Percentiles rank a stretch among this genome's conserved stretches.
Evolutionary conservation across 179 eudicot species (phyloP).

Genomic region (Silene coronaria): DNA sequence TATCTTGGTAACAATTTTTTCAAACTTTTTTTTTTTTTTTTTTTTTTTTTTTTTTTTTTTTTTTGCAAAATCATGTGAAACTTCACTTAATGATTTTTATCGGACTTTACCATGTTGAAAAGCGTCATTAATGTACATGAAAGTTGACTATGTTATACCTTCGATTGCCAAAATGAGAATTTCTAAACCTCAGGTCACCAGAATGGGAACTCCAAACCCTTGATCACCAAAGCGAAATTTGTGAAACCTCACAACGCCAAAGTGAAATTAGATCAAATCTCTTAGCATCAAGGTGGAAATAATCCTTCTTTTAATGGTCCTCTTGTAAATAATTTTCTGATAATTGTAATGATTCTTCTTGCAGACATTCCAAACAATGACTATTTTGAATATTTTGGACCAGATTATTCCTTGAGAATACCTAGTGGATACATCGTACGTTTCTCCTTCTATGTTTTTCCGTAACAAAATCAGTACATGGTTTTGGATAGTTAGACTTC

Average conservation of each 20-base stretch:
- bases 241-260: background rate
- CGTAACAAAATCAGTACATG: conserved; percentile 1
- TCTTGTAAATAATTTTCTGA: background rate
- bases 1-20: background rate
- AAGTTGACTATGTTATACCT: background rate
- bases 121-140: background rate
- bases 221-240: background rate
- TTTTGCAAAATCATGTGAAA: background rate
- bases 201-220: background rate
- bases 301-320: background rate
- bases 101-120: background rate
- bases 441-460: conserved; percentile 5
- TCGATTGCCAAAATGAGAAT: background rate
- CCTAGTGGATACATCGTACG: conserved; percentile 69
- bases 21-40: background rate
- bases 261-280: background rate
- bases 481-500: background rate
- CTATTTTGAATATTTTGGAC: conserved; percentile 80
- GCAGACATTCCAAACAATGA: conserved; percentile 97
- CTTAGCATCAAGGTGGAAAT: background rate
- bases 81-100: background rate
- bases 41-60: too few relatives aligned
- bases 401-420: conserved; percentile 70
- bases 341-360: conserved; percentile 3
- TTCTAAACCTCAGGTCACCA: background rate